Conservation (phyloP, 169 alveolate genomes). For the Plasmodium falciparum region DNA sequence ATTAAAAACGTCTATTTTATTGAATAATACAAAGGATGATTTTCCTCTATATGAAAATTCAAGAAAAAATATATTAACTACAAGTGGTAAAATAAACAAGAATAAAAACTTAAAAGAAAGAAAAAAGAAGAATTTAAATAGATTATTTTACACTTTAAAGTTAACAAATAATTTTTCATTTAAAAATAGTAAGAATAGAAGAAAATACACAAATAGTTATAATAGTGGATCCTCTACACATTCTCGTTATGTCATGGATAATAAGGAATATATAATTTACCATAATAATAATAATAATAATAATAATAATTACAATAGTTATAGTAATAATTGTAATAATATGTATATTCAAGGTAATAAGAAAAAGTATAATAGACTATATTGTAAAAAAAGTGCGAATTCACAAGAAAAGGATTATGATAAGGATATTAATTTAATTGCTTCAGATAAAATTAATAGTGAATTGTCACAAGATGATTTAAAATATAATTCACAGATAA, state of each 20-base stretch:
- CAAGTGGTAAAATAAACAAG: slow-evolving; percentile 8
- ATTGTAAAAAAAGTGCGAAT: too few relatives aligned
- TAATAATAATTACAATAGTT: neutral
- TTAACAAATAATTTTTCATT: slow-evolving; percentile 3
- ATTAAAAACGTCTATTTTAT: neutral
- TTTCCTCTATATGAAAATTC: slow-evolving; percentile 7
- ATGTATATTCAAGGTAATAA: too few relatives aligned
- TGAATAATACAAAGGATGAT: slow-evolving; percentile 10
- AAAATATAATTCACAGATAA: too few relatives aligned
- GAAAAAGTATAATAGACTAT: too few relatives aligned
- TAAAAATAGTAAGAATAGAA: slow-evolving; percentile 10
- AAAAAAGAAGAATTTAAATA: slow-evolving; percentile 42
- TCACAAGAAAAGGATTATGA: too few relatives aligned
- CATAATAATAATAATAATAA: neutral
- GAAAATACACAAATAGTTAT: neutral
- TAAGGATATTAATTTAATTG: too few relatives aligned
- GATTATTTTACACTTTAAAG: slow-evolving; percentile 51
- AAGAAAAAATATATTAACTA: slow-evolving; percentile 2
- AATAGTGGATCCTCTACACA: neutral
- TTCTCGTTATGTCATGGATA: neutral
- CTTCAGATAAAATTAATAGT: too few relatives aligned
- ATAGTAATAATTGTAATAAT: neutral
- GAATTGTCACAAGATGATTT: too few relatives aligned
- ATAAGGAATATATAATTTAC: neutral
- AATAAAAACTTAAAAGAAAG: neutral